Evolutionary conservation across 768 basidiomycete species (phyloP), one percentile per base, ranked within the genome.

Genomic region (Obba rivulosa): DNA sequence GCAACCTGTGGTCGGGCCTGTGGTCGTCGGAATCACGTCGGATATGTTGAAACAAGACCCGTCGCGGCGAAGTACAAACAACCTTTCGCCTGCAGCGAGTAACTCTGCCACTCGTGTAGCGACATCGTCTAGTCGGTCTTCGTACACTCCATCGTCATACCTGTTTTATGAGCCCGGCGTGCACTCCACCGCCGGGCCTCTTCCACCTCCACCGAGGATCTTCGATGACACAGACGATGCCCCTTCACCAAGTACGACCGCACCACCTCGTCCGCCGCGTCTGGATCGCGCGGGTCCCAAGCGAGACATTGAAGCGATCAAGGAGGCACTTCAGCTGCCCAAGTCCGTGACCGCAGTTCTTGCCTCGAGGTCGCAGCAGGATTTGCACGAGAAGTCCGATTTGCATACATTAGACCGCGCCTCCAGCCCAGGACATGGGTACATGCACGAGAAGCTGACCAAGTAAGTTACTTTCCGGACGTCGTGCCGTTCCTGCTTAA

Each of bases 131-230:
- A 41, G 45, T 2, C 37, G 45, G 3, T 31, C 46, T 16, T 39
- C 50, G 10, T 34, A 37, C 3, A 20, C 55, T 8, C 34, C 60
- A 17, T 69, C 73, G 9, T 62, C 74, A 8, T 84, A 79, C 61
- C 64, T 81, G 45, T 66, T 73, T 56, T 85, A 87, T 57, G 76
- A 84, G 50, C 82, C 83, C 41, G 84, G 78, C 42, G 57, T 83
- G 2, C 83, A 89, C 64, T 73, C 84, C 7, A 86, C 76, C 20
- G 86, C 85, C 36, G 83, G 85, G 3, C 86, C 87, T 41, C 71
- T 85, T 50, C 85, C 87, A 23, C 78, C 79, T 25, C 85, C 85
- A 8, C 84, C 86, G 2, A 71, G 80, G 49, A 63, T 71, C 48
- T 74, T 80, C 46, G 69, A 68, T 49, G 71, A 68, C 5, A 68